These are phyloP conservation scores for Podila verticillata DNA, from an alignment of 192 early-diverging fungal species.

Conservation along the genomic window DNA sequence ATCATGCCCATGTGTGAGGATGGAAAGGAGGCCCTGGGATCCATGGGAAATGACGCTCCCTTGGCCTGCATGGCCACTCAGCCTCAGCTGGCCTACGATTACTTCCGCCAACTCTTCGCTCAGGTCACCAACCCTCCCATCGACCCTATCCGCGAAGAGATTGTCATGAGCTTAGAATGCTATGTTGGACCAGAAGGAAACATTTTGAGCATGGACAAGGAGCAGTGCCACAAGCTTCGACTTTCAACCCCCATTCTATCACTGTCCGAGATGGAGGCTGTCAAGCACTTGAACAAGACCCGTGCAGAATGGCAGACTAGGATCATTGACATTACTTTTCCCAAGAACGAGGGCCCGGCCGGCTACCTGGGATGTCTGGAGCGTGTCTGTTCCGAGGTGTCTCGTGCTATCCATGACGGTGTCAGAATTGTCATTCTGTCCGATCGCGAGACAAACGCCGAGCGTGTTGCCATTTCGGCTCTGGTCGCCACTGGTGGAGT, in stretches of 20 bases:
- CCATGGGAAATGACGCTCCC: conserved; percentile 97
- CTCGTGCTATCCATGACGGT: conserved; percentile 80
- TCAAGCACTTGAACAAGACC: conserved; percentile 73
- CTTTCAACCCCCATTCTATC: conserved; percentile 91
- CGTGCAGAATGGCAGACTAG: conserved; percentile 80
- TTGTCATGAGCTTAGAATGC: conserved; percentile 97
- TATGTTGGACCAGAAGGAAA: conserved; percentile 96
- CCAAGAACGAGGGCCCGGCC: conserved; percentile 70
- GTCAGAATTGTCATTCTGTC: conserved; percentile 87
- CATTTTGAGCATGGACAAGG: conserved; percentile 83
- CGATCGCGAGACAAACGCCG: conserved; percentile 69
- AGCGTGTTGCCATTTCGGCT: conserved; percentile 84
- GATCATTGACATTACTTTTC: conserved; percentile 90
- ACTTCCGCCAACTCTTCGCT: conserved; percentile 97
- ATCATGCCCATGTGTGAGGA: conserved; percentile 85
- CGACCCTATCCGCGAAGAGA: conserved; percentile 97
- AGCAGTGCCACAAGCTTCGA: conserved; percentile 80
- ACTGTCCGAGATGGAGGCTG: conserved; percentile 80
- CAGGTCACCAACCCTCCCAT: conserved; percentile 99
- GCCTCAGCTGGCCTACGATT: conserved; percentile 93
- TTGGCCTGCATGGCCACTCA: conserved; percentile 90
- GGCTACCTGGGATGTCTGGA: conserved; percentile 87
- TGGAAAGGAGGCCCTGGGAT: conserved; percentile 97
- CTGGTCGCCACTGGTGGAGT: conserved; percentile 91
- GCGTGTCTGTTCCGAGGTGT: conserved; percentile 86